phyloP scores from a whole-genome alignment of 2,329 filamentous ascomycete genomes.

The Cercospora canescens region DNA sequence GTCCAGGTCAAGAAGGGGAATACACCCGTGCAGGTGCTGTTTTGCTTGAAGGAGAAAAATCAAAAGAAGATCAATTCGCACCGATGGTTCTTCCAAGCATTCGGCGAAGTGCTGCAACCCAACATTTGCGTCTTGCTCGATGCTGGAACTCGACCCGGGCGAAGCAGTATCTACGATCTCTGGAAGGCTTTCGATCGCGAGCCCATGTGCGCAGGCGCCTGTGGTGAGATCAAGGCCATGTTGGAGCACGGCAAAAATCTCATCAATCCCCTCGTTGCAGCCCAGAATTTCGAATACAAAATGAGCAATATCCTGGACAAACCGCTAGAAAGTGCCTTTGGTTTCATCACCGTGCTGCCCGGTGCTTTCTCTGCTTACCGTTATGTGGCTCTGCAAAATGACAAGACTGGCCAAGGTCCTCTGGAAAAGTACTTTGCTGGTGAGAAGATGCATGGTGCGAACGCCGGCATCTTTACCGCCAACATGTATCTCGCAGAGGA shows the following conservation, averaged over 20 bases:
- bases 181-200: constrained; percentile 99
- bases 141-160: constrained; percentile 91
- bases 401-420: constrained; percentile 89
- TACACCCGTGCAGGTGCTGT: constrained; percentile 92
- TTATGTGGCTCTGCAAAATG: constrained; percentile 91
- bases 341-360: constrained; percentile 94
- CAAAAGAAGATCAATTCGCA: constrained; percentile 99
- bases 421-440: constrained; percentile 96
- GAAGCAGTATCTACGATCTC: constrained; percentile 92
- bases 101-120: constrained; percentile 86
- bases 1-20: constrained; percentile 80
- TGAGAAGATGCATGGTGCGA: constrained; percentile 90
- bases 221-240: constrained; percentile 99
- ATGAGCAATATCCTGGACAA: constrained; percentile 99
- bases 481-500: constrained; percentile 99
- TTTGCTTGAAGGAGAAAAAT: constrained; percentile 99
- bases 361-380: constrained; percentile 99
- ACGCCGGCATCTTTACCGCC: constrained; percentile 94
- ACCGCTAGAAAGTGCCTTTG: constrained; percentile 93
- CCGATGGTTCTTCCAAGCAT: constrained; percentile 98
- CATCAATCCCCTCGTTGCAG: constrained; percentile 88
- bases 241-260: constrained; percentile 84
- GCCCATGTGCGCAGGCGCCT: constrained; percentile 95
- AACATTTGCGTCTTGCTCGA: constrained; percentile 97
- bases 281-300: constrained; percentile 99